phyloP scores from a whole-genome alignment of 257 asterid species.

The Solanum tarijense region DNA sequence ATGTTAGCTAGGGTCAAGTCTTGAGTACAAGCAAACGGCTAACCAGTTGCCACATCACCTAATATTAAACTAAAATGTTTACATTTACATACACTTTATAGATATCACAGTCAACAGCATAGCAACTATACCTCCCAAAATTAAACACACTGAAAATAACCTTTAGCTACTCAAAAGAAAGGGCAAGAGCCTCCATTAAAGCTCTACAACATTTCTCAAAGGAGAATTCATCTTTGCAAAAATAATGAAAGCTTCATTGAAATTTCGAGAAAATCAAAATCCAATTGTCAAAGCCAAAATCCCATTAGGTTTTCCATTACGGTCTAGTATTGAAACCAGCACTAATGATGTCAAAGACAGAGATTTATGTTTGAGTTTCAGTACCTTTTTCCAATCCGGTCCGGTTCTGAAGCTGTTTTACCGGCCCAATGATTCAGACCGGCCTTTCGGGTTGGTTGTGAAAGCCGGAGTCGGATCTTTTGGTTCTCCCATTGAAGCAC shows the following conservation, averaged over 20 bases:
- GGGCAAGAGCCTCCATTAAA: background rate
- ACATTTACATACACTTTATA: too few relatives aligned
- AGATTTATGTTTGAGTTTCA: background rate
- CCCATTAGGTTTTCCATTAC: background rate
- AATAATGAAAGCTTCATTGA: slow-evolving; percentile 2
- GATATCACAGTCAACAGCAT: background rate
- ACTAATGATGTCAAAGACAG: background rate
- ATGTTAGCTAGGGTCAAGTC: background rate
- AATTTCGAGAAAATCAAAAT: slow-evolving; percentile 2
- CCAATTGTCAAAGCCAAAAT: slow-evolving; percentile 1
- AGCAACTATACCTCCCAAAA: background rate
- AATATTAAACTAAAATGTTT: background rate
- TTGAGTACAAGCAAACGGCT: background rate
- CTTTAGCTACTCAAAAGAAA: background rate
- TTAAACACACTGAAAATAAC: background rate
- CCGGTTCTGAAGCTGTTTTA: background rate
- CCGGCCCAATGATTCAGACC: background rate
- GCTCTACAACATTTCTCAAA: background rate
- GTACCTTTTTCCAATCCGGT: background rate
- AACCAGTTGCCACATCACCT: background rate
- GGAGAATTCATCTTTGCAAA: background rate
- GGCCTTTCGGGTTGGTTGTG: background rate
- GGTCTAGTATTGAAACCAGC: background rate
- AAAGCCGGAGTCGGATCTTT: background rate
- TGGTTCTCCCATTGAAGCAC: background rate